These are phyloP conservation scores for Diutina scorzettiae DNA, from an alignment of 1,139 yeast species.

Conservation along the genomic window DNA sequence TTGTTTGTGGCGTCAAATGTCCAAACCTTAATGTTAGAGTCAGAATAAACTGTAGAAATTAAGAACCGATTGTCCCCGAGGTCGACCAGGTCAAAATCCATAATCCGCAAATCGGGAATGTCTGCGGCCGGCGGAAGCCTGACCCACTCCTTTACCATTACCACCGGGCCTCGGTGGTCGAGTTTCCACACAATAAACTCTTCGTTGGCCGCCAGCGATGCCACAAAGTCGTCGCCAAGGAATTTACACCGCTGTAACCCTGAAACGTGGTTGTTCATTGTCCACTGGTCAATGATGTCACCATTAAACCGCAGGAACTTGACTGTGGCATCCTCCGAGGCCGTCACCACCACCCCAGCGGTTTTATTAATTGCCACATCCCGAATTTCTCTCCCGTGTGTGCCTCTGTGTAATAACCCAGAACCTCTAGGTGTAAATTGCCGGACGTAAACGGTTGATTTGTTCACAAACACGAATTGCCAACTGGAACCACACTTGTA, in stretches of 20 bases:
- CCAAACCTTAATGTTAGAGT: constrained; percentile 67
- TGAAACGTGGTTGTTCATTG: constrained; percentile 71
- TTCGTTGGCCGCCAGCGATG: constrained; percentile 79
- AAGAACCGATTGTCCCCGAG: constrained; percentile 25
- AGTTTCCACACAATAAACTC: constrained; percentile 77
- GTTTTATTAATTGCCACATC: constrained; percentile 28
- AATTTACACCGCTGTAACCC: constrained; percentile 74
- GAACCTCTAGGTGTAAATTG: not conserved
- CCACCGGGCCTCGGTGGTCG: constrained; percentile 18
- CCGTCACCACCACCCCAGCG: constrained; percentile 50
- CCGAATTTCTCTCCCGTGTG: constrained; percentile 86
- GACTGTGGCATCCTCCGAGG: constrained; percentile 81
- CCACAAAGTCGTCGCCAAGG: constrained; percentile 32
- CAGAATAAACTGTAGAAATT: constrained; percentile 68
- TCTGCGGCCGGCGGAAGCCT: constrained; percentile 31
- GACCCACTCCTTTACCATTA: constrained; percentile 34
- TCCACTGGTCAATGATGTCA: constrained; percentile 34
- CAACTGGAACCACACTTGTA: constrained; percentile 9
- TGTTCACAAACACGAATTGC: constrained; percentile 44
- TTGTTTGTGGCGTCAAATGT: constrained; percentile 25
- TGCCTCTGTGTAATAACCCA: constrained; percentile 39
- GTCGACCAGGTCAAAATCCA: constrained; percentile 57
- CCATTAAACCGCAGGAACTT: constrained; percentile 21
- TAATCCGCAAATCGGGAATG: constrained; percentile 74
- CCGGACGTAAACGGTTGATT: constrained; percentile 14